Percentiles rank a stretch among this genome's conserved stretches.
phyloP scores from a whole-genome alignment of 2,329 filamentous ascomycete genomes.

The Curvularia lunata region DNA sequence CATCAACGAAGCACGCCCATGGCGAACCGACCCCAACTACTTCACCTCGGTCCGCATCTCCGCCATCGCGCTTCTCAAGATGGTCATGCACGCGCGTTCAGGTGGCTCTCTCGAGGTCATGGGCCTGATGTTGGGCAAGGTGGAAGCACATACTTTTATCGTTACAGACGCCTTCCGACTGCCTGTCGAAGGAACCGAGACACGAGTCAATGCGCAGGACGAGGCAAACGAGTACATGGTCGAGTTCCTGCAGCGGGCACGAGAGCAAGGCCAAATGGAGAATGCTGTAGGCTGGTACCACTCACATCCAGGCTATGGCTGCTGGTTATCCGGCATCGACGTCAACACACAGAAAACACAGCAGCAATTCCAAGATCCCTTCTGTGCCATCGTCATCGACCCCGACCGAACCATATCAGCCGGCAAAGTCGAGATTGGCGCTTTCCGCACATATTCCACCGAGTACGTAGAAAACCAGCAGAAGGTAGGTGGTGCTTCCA shows the following conservation, averaged over 20 bases:
- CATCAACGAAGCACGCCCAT: constrained; percentile 71
- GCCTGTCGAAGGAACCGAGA: constrained; percentile 98
- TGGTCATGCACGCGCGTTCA: constrained; percentile 99
- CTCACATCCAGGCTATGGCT: constrained; percentile 95
- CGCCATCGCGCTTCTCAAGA: constrained; percentile 92
- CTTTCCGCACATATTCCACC: constrained; percentile 88
- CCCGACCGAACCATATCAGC: constrained; percentile 93
- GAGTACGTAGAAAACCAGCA: constrained; percentile 61
- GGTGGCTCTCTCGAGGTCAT: constrained; percentile 93
- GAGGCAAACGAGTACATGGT: constrained; percentile 98
- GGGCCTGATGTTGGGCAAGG: constrained; percentile 97
- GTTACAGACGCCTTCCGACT: constrained; percentile 93
- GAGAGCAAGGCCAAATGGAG: constrained; percentile 79
- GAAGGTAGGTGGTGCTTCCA: constrained; percentile 43
- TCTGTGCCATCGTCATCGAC: constrained; percentile 94
- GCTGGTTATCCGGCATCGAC: constrained; percentile 97
- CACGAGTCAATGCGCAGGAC: constrained; percentile 91
- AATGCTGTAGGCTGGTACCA: constrained; percentile 99
- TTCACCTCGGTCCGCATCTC: constrained; percentile 95
- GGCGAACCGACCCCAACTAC: constrained; percentile 79
- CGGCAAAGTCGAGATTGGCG: constrained; percentile 95
- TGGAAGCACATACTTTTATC: constrained; percentile 82
- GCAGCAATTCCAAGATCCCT: constrained; percentile 86
- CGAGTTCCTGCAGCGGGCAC: constrained; percentile 76
- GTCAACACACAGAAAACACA: constrained; percentile 86